Percentiles rank a stretch among this genome's conserved stretches.
phyloP scores from a whole-genome alignment of 2,329 filamentous ascomycete species.

The Aspergillus novofumigatus region DNA sequence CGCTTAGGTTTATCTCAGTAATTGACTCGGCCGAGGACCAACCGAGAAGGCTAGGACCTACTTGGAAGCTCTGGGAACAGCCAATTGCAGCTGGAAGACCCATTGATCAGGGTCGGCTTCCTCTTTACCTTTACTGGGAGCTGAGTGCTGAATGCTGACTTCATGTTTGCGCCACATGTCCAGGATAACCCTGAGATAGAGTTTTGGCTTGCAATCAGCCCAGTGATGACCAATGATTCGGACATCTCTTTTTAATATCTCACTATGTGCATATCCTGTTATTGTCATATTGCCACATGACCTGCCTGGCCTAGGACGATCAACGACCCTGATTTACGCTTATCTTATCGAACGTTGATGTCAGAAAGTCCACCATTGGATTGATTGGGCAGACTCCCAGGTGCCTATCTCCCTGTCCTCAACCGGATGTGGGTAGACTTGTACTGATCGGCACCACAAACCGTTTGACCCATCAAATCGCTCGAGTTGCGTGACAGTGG shows the following conservation, averaged over 20 bases:
- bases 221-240: neutral
- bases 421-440: neutral
- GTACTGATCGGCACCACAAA: neutral
- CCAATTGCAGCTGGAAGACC: neutral
- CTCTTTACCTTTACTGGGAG: neutral
- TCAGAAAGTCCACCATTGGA: neutral
- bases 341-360: neutral
- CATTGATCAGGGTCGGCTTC: neutral
- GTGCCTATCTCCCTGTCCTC: no score
- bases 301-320: neutral
- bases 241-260: neutral
- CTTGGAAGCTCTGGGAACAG: neutral
- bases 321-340: no score
- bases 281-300: neutral
- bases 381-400: neutral
- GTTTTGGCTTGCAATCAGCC: neutral
- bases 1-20: no score
- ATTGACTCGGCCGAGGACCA: neutral
- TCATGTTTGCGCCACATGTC: constrained; percentile 10
- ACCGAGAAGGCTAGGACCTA: neutral
- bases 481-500: neutral
- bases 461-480: neutral
- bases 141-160: constrained; percentile 5
- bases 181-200: neutral
- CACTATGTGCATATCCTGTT: neutral